These are phyloP conservation scores for Inonotus hispidus DNA, from an alignment of 1,284 basidiomycete genomes.

Conservation along the genomic window DNA sequence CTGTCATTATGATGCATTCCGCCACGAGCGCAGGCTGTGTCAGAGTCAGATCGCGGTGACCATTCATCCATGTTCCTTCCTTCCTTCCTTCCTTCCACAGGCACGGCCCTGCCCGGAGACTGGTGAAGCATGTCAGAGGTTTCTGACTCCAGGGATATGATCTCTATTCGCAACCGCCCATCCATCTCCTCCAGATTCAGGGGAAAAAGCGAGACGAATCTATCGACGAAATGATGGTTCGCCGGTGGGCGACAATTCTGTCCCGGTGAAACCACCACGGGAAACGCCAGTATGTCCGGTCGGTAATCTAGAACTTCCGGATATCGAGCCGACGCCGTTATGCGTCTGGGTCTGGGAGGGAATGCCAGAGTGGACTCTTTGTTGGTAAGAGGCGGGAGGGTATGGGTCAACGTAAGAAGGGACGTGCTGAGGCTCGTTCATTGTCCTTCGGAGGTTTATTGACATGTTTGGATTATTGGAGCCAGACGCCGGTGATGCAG, in stretches of 20 bases:
- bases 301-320: slow-evolving; percentile 4
- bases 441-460: slow-evolving; percentile 15
- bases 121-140: neutral
- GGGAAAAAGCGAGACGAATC: slow-evolving; percentile 13
- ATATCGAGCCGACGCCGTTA: neutral
- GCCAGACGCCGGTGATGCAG: neutral
- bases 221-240: slow-evolving; percentile 16
- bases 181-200: slow-evolving; percentile 9
- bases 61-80: too few relatives aligned
- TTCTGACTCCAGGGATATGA: neutral
- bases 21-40: slow-evolving; percentile 6
- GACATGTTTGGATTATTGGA: slow-evolving; percentile 6
- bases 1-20: slow-evolving; percentile 1
- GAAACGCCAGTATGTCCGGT: neutral
- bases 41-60: neutral
- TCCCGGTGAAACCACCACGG: slow-evolving; percentile 10
- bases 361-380: slow-evolving; percentile 9
- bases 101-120: neutral
- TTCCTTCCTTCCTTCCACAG: neutral
- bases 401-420: slow-evolving; percentile 14
- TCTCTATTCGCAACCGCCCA: neutral
- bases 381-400: slow-evolving; percentile 13
- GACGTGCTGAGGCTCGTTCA: slow-evolving; percentile 15
- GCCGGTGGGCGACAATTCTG: slow-evolving; percentile 9
- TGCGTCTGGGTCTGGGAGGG: slow-evolving; percentile 5